Evolutionary conservation across 257 asterid species (phyloP).

Genomic region (Solanum pimpinellifolium): DNA sequence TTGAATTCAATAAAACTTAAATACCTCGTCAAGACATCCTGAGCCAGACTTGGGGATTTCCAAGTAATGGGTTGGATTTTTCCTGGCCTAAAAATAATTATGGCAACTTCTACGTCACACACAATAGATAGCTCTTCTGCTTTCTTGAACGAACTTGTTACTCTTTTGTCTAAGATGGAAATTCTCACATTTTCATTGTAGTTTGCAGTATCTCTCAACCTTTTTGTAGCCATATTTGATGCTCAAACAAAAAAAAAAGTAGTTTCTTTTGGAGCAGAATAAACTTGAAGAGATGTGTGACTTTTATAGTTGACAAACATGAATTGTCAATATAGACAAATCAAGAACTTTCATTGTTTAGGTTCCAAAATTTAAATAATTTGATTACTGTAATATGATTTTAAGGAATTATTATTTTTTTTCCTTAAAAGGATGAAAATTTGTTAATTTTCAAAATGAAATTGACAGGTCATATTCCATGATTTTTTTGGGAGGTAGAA

Average conservation of each 20-base stretch:
- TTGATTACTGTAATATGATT: neutral
- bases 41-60: neutral
- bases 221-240: conserved; percentile 19
- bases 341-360: neutral
- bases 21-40: neutral
- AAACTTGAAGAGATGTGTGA: neutral
- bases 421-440: neutral
- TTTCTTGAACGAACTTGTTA: neutral
- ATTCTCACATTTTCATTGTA: conserved; percentile 11
- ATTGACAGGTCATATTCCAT: neutral
- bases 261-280: neutral
- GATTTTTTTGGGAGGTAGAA: neutral
- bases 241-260: neutral
- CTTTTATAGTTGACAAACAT: neutral
- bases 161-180: neutral
- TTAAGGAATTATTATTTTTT: neutral
- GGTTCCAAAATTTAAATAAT: neutral
- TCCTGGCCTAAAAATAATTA: neutral
- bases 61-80: neutral
- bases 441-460: neutral
- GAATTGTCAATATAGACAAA: neutral
- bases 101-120: neutral
- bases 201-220: conserved; percentile 1
- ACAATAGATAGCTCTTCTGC: neutral
- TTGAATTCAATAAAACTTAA: conserved; percentile 5